Base-by-base conservation (phyloP, 2,329 filamentous ascomycete genomes). In the Knufia fluminis region DNA sequence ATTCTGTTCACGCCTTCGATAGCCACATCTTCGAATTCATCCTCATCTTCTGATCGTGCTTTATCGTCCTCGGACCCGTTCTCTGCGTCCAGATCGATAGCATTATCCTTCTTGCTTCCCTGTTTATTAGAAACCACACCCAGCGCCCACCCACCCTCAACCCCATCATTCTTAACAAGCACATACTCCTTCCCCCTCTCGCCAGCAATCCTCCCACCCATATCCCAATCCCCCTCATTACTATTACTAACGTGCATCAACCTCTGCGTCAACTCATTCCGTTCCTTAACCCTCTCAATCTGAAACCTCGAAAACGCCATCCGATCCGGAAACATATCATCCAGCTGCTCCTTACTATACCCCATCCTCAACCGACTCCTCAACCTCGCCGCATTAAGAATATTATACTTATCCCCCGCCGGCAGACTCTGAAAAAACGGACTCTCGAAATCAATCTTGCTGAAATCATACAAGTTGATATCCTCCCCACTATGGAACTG, bases 261-360 rank as follows among this genome's bases (percentile, higher is more conserved):
- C 33, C 91, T 78, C 64, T 98, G 92, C 0, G 94, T 98, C 24
- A 98, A 75, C 54, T 95, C 86, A 61, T 98, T 98, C 44, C 94
- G 77, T 68, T 98, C 91, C 57, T 78, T 80, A 9, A 97, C 94
- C 51, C 92, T 76, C 63, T 97, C 92, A 51, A 98, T 95, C 66
- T 98, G 92, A 62, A 98, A 98, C 53, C 77, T 84, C 1, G 90
- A 96, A 62, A 98, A 98, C 0, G 85, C 92, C 89, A 98, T 96
- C 22, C 92, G 81, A 64, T 98, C 85, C 0, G 92, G 91, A 64
- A 98, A 98, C 92, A 98, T 98, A 40, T 76, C 79, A 58, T 97
- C 90, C 12, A 98, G 70, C 67, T 98, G 92, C 56, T 98, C 91
- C 66, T 97, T 97, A 50, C 87, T 94, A 60, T 95, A 79, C 0